Conservation (phyloP, 768 basidiomycete genomes). For the Mycena maculata region DNA sequence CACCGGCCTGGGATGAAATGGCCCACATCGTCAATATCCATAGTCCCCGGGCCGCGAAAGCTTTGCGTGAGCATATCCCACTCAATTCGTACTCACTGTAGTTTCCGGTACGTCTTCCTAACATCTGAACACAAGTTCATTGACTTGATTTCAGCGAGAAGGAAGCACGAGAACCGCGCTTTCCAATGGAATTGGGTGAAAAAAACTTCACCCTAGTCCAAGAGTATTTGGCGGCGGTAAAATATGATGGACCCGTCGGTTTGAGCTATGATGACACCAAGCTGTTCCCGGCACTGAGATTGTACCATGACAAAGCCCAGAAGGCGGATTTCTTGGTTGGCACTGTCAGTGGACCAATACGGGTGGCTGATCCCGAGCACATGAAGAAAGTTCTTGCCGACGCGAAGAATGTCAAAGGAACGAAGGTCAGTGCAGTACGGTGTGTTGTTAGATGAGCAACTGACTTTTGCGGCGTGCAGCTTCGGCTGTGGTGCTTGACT, state of each 20-base stretch:
- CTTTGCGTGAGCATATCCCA: conserved; percentile 37
- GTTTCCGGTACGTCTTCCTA: conserved; percentile 29
- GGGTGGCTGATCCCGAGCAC: conserved; percentile 38
- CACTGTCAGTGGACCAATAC: conserved; percentile 37
- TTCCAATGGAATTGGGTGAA: conserved; percentile 37
- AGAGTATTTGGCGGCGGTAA: conserved; percentile 32
- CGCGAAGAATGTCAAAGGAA: conserved; percentile 32
- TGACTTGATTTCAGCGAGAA: conserved; percentile 10
- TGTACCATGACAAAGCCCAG: conserved; percentile 38
- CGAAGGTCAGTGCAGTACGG: conserved; percentile 33
- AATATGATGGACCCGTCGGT: conserved; percentile 41
- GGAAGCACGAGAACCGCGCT: conserved; percentile 30
- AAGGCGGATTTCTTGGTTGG: conserved; percentile 42
- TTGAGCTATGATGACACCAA: conserved; percentile 53
- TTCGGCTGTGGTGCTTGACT: conserved; percentile 45
- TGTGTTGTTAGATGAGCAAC: background rate
- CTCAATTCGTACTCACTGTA: conserved; percentile 29
- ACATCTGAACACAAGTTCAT: background rate
- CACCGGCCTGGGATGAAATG: conserved; percentile 46
- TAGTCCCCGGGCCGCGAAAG: conserved; percentile 42
- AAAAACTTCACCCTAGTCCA: conserved; percentile 34
- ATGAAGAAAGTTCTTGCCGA: conserved; percentile 29
- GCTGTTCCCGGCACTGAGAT: conserved; percentile 36
- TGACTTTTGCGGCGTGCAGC: conserved; percentile 19
- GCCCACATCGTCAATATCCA: conserved; percentile 40